Conservation (phyloP, 805 yeast genomes). For the Pichia exigua region DNA sequence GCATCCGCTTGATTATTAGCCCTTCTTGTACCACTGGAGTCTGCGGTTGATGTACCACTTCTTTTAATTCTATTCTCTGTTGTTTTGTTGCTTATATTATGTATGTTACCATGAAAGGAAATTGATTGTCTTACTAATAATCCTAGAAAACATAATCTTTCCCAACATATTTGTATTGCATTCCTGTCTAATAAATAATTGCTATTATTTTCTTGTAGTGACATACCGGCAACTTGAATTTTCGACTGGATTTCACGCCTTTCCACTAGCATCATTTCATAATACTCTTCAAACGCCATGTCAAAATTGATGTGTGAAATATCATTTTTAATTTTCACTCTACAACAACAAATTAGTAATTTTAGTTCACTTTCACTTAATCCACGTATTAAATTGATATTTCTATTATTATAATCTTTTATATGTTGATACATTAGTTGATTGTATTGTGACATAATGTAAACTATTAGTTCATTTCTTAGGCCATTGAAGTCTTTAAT, state of each 20-base stretch:
- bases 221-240: conserved; percentile 13
- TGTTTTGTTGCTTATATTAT: not conserved
- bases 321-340: conserved; percentile 55
- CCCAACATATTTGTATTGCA: conserved; percentile 15
- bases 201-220: conserved; percentile 2
- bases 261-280: conserved; percentile 39
- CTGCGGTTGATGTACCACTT: not conserved
- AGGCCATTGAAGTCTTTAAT: conserved; percentile 49
- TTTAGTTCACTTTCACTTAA: conserved; percentile 68
- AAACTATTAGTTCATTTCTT: conserved; percentile 35
- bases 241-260: conserved; percentile 28
- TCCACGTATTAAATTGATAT: conserved; percentile 23
- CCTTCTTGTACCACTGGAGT: not conserved
- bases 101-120: not conserved
- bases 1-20: not conserved
- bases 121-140: conserved; percentile 1
- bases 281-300: conserved; percentile 69
- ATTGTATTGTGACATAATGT: conserved; percentile 22
- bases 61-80: not conserved
- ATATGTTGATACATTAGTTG: conserved; percentile 6
- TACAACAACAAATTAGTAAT: conserved; percentile 64
- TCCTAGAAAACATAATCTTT: conserved; percentile 10
- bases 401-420: conserved; percentile 10
- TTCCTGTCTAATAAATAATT: conserved; percentile 5
- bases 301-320: conserved; percentile 64